Conservation (phyloP, 768 basidiomycete species). For the Dioszegia aurantiaca region DNA sequence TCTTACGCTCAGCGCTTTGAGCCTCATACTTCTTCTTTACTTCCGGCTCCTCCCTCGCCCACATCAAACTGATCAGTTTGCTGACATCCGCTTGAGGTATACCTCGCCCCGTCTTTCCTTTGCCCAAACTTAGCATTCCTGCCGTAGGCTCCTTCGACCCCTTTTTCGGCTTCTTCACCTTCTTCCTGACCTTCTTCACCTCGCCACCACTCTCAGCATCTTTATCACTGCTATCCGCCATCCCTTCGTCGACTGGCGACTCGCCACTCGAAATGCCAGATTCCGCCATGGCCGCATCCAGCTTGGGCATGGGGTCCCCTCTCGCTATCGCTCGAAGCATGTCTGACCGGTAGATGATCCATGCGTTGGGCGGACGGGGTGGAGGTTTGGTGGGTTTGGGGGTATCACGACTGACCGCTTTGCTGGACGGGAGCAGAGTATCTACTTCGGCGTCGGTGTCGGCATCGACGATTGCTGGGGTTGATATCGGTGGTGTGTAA, state of each 20-base stretch:
- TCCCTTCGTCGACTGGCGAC: conserved; percentile 6
- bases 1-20: conserved; percentile 44
- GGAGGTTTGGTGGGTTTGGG: conserved; percentile 15
- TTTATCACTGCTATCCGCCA: not conserved
- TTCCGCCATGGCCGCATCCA: conserved; percentile 32
- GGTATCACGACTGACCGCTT: not conserved
- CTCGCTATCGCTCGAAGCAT: conserved; percentile 56
- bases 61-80: conserved; percentile 62
- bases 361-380: conserved; percentile 74
- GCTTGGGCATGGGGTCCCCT: conserved; percentile 30
- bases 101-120: conserved; percentile 49
- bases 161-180: conserved; percentile 31
- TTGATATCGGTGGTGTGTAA: not conserved
- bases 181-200: conserved; percentile 27
- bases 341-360: conserved; percentile 74
- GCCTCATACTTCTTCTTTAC: conserved; percentile 55
- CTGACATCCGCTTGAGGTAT: conserved; percentile 65
- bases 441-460: not conserved
- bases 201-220: conserved; percentile 22
- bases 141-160: conserved; percentile 32
- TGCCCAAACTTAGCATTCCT: conserved; percentile 28
- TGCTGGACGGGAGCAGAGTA: not conserved
- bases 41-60: conserved; percentile 60
- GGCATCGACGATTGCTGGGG: not conserved
- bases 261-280: conserved; percentile 14